Base-by-base conservation (phyloP, 2,329 filamentous ascomycete genomes). In the Thielaviopsis ethacetica region DNA sequence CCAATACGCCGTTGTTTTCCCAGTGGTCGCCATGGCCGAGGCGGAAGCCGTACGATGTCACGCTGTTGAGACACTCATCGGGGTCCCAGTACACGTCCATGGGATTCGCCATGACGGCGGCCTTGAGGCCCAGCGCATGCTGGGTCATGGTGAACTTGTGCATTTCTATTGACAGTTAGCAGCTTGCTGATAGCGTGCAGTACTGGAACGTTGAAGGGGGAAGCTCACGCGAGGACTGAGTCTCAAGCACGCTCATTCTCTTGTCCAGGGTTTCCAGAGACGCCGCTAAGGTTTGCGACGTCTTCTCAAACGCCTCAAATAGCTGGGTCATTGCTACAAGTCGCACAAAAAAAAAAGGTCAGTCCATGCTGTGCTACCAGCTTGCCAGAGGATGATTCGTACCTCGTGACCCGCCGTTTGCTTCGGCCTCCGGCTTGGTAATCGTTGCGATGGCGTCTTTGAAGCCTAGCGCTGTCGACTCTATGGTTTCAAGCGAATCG, bases 241-340 rank as follows among this genome's bases (percentile, higher is more conserved):
- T 58, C 34, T 61, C 59, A 5, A 61, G 30, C n/a, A 55, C 51
- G 15, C 52, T 51, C 17, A 61, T 44, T 19, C 59, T 38, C 26
- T 19, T 38, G n/a, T 61, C 59, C n/a, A 61, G 51, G 17, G 55
- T 61, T 22, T 61, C 55, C 3, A 61, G 52, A 1, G 59, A 54
- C 19, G 59, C 59, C 19, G 56, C 57, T 7, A 61, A 34, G n/a
- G 50, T 26, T 38, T 77, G 70, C 68, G 75, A 0, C 69, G 74
- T 1, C 67, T 77, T 0, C 67, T 77, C 1, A 76, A 77, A 60
- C 68, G 75, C 17, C 73, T 76, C 0, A 72, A 77, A 53, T 72
- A 77, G 57, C 68, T 79, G 0, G 69, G 24, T n/a, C 38, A 51
- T 22, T 22, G 5, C 26, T 52, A 12, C 7, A 34, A 34, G 10